Percentiles rank a stretch among this genome's conserved stretches.
phyloP scores from a whole-genome alignment of 2,329 filamentous ascomycete species.

The Aspergillus intermedius region DNA sequence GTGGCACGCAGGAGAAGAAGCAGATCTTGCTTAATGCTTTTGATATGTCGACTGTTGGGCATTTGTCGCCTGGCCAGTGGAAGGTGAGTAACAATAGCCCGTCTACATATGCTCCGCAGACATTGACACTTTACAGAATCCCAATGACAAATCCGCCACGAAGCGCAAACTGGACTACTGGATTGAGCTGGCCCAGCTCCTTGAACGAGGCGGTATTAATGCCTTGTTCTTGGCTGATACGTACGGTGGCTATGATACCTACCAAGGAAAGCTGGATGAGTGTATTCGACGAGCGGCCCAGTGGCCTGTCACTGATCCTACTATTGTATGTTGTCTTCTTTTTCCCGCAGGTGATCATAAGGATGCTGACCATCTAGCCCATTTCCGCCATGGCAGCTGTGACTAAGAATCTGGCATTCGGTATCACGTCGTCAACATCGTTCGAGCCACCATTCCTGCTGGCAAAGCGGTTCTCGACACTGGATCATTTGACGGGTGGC shows the following conservation, averaged over 20 bases:
- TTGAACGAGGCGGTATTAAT: constrained; percentile 58
- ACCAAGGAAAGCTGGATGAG: constrained; percentile 53
- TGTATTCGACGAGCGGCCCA: constrained; percentile 58
- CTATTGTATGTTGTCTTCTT: constrained; percentile 44
- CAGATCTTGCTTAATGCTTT: constrained; percentile 59
- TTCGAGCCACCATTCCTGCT: constrained; percentile 58
- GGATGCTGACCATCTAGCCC: constrained; percentile 34
- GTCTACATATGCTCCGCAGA: neutral
- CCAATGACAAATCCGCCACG: constrained; percentile 53
- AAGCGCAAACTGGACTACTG: constrained; percentile 58
- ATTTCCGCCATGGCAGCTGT: constrained; percentile 62
- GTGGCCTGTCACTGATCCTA: constrained; percentile 60
- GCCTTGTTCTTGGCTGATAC: constrained; percentile 62
- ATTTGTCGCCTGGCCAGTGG: constrained; percentile 62
- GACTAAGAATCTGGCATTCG: constrained; percentile 58
- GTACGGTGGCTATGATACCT: constrained; percentile 59
- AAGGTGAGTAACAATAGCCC: constrained; percentile 39
- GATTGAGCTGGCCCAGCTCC: constrained; percentile 56
- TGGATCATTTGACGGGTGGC: constrained; percentile 57
- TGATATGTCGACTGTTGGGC: constrained; percentile 60
- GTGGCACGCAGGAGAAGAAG: constrained; percentile 32
- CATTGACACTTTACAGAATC: constrained; percentile 42
- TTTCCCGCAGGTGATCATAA: neutral
- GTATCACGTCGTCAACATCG: constrained; percentile 56
- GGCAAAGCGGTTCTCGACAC: constrained; percentile 56